Evolutionary conservation across 805 yeast genomes (phyloP), one percentile per base, ranked within the genome.

Genomic region (Candida pseudofarinosa): DNA sequence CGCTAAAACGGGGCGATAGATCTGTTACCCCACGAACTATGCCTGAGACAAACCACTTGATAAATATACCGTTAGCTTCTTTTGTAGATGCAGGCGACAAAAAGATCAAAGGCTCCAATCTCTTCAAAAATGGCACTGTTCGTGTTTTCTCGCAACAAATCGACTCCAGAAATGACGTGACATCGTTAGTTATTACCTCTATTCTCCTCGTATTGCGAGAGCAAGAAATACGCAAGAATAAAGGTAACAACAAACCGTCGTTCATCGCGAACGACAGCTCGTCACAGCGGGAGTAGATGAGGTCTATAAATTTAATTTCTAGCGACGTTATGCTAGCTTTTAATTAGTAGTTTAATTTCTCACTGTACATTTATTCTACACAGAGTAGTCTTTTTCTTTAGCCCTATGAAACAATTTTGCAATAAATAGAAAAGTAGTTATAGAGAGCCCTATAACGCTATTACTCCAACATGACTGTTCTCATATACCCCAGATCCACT

Each of bases 201-300:
- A 47, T 63, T 2, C 38, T 64, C 44, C 47, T 63, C 38, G 58
- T 60, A 6, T 52, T 65, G 44, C 44, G 65, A 28, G 69, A 63
- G 37, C 68, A 60, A 48, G 69, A 65, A 43, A 47, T 49, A 14
- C 51, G 65, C 40, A 65, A 65, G 49, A 60, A 60, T 51, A 51
- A 59, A 43, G 69, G 70, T 1, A 58, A 54, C 19, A 60, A 57
- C 42, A 55, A 57, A 45, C 62, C 62, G 7, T 47, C 53, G 8
- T 37, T 37, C 16, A 30, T 37, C 19, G 23, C 34, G 7, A 32
- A 7, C 34, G 34, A 32, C 14, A 15, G 10, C 28, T 23, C n/a
- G n/a, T n/a, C n/a, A n/a, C n/a, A n/a, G n/a, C n/a, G n/a, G n/a
- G n/a, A n/a, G n/a, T n/a, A n/a, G n/a, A n/a, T n/a, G n/a, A n/a